These are phyloP conservation scores for Verticillium nonalfalfae DNA, from an alignment of 2,329 filamentous ascomycete species.

Conservation along the genomic window DNA sequence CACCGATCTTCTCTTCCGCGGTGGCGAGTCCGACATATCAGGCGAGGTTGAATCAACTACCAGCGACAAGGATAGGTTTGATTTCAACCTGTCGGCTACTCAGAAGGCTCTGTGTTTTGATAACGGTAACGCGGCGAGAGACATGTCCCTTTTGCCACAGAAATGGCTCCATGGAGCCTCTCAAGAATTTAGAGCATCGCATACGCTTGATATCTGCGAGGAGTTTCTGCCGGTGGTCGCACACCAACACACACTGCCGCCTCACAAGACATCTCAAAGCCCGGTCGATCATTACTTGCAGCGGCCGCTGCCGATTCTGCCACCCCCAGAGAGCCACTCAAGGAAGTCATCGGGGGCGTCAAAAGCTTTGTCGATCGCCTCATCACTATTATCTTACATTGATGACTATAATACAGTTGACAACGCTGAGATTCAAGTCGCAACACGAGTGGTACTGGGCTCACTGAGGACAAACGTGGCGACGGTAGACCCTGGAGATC, in stretches of 20 bases:
- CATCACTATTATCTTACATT: conserved; percentile 15
- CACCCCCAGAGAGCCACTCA: conserved; percentile 10
- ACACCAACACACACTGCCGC: conserved; percentile 17
- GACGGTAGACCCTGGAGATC: neutral
- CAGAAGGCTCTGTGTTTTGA: no score
- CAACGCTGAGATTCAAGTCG: conserved; percentile 17
- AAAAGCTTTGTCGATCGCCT: conserved; percentile 14
- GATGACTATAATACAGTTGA: conserved; percentile 13
- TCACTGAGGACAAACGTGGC: neutral
- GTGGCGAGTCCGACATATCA: neutral
- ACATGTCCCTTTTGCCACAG: no score
- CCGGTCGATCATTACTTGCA: conserved; percentile 14
- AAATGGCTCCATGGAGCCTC: neutral
- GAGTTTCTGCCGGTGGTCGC: conserved; percentile 15
- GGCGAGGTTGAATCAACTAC: neutral
- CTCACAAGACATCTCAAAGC: conserved; percentile 23
- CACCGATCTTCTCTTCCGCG: neutral
- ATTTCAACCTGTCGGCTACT: no score
- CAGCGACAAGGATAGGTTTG: neutral
- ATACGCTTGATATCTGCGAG: conserved; percentile 23
- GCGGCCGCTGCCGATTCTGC: conserved; percentile 21
- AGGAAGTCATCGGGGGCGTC: conserved; percentile 12
- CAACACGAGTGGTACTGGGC: conserved; percentile 8
- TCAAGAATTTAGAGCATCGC: conserved; percentile 5
- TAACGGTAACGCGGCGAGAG: no score